These are phyloP conservation scores for Boletus subluridellus DNA, from an alignment of 1,284 basidiomycete species.

Conservation along the genomic window DNA sequence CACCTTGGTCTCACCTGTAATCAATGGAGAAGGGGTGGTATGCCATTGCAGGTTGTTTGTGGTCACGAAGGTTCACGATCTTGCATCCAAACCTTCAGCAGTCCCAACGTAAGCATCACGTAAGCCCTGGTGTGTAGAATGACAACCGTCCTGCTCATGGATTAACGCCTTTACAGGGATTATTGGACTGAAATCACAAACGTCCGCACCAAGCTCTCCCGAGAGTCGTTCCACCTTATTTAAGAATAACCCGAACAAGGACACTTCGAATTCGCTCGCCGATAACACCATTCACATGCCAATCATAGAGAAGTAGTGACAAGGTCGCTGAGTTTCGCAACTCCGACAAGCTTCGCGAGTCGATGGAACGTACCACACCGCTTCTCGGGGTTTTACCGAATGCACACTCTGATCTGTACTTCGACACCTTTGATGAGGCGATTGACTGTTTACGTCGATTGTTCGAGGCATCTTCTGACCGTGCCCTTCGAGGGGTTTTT, in stretches of 20 bases:
- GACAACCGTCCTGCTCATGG: background rate
- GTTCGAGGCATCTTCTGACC: no score
- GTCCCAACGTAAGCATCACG: background rate
- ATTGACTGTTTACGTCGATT: no score
- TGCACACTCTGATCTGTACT: no score
- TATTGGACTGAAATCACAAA: background rate
- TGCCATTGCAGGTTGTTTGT: no score
- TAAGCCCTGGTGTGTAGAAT: background rate
- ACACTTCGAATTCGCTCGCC: background rate
- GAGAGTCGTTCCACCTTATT: background rate
- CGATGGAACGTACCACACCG: background rate
- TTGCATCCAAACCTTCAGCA: background rate
- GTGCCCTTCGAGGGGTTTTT: no score
- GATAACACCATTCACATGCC: no score
- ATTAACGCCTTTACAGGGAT: background rate
- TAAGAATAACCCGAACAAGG: background rate
- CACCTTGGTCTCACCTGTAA: background rate
- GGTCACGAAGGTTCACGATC: background rate
- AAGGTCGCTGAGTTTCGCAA: slow-evolving; percentile 1
- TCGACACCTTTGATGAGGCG: no score
- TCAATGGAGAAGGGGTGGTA: background rate
- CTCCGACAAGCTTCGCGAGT: background rate
- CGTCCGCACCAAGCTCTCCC: background rate
- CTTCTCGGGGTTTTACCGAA: background rate
- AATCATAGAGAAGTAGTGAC: background rate